Percentiles rank a stretch among this genome's conserved stretches.
Evolutionary conservation across 1,139 yeast species (phyloP).

Genomic region (Magnusiomyces suaveolens): DNA sequence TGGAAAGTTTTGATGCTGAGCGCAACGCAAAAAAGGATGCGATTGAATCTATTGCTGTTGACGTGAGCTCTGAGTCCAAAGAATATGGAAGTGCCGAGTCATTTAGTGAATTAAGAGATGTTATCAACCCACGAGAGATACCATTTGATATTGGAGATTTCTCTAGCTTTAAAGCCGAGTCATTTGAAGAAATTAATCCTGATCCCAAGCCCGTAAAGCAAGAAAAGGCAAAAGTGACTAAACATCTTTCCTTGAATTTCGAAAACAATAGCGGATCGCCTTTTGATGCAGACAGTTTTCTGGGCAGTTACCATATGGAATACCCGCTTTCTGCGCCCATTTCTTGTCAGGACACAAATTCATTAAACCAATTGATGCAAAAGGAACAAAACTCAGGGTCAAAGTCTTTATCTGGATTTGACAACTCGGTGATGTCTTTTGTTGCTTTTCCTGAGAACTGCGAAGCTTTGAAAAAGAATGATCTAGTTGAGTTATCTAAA

Average conservation of each 20-base stretch:
- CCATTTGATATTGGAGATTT: too few relatives aligned
- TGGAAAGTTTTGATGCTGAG: background rate
- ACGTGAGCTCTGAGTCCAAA: too few relatives aligned
- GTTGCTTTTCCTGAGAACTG: background rate
- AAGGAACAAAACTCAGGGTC: background rate
- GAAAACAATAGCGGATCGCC: background rate
- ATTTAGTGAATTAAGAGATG: too few relatives aligned
- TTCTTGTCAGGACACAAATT: background rate
- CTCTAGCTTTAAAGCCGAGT: too few relatives aligned
- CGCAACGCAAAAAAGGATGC: too few relatives aligned
- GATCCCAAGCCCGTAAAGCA: too few relatives aligned
- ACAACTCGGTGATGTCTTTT: background rate
- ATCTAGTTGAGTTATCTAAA: too few relatives aligned
- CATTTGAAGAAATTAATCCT: too few relatives aligned
- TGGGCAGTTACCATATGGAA: background rate
- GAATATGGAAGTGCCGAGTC: too few relatives aligned
- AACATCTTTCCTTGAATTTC: background rate
- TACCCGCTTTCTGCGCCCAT: background rate
- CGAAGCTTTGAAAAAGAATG: background rate
- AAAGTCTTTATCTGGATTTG: background rate
- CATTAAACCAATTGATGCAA: background rate
- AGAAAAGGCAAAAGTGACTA: background rate
- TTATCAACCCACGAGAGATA: too few relatives aligned
- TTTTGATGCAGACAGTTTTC: background rate
- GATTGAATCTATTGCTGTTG: too few relatives aligned